Conservation (phyloP, 352 stramenopile genomes). For the Phytophthora syringae region DNA sequence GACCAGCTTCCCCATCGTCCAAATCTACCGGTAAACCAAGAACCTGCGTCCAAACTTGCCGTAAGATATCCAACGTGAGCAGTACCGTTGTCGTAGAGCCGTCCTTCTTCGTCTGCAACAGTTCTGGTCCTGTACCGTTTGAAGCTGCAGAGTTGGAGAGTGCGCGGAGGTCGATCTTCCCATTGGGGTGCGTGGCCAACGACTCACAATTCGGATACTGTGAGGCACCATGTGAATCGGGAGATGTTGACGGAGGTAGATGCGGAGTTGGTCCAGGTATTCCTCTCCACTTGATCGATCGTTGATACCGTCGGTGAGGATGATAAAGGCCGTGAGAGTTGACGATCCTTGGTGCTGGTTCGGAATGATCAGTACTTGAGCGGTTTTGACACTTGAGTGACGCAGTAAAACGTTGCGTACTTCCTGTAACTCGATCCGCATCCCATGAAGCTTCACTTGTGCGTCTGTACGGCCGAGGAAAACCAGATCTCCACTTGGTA, state of each 20-base stretch:
- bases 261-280: conserved; percentile 25
- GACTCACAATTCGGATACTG: conserved; percentile 45
- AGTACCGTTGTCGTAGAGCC: conserved; percentile 23
- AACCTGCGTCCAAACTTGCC: conserved; percentile 57
- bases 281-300: conserved; percentile 7
- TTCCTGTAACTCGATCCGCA: conserved; percentile 85
- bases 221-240: conserved; percentile 76
- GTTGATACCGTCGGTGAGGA: conserved; percentile 29
- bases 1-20: conserved; percentile 14
- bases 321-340: conserved; percentile 59
- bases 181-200: conserved; percentile 75
- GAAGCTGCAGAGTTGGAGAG: conserved; percentile 18
- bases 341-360: conserved; percentile 17
- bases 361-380: conserved; percentile 50
- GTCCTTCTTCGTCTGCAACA: not conserved
- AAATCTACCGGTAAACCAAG: too few relatives aligned
- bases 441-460: conserved; percentile 84
- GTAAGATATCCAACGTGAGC: conserved; percentile 47
- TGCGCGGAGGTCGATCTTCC: conserved; percentile 68
- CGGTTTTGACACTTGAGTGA: conserved; percentile 43
- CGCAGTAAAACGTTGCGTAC: conserved; percentile 67
- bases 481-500: conserved; percentile 54
- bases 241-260: conserved; percentile 39
- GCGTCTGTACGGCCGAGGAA: conserved; percentile 76
- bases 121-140: not conserved